Evolutionary conservation across 805 yeast species (phyloP), one percentile per base, ranked within the genome.

Genomic region (Metschnikowia matae): DNA sequence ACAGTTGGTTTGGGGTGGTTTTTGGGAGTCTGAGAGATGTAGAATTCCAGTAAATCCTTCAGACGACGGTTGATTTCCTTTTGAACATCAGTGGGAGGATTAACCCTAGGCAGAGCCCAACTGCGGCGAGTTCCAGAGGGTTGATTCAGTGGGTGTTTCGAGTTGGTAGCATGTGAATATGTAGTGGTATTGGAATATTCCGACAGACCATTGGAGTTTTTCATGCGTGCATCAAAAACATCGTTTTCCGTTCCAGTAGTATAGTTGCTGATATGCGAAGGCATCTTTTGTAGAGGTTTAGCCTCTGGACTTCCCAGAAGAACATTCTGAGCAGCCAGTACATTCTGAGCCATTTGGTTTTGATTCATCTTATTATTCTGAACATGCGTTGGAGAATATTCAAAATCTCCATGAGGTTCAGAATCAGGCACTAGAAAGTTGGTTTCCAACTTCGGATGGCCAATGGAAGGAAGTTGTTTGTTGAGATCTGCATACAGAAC

Each of bases 21-120:
- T 3, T 68, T 54, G 49, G 67, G 65, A 39, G 34, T 43, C 3
- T 34, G 46, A 4, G 50, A 36, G 26, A 50, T 35, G 21, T 43
- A 48, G 26, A 40, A 15, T 26, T 44, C 54, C 36, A 54, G 51
- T 31, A 56, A 39, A 35, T 58, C 61, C 18, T 54, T 52, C 61
- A 56, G 60, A 17, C 60, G 54, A 15, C 68, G 56, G 56, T 72
- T 71, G 47, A 73, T 71, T 51, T 66, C 65, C 40, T 68, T 71
- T 49, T 73, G 78, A 23, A 71, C 55, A 50, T 68, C 67, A 29
- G 59, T 58, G 37, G 67, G 57, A 52, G 66, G 70, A 52, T 62
- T 64, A 45, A 69, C 62, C 29, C 74, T 59, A 3, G 78, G 78
- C n/a, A 75, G 69, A 6, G 75, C 68, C 78, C 78, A 74, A 53